Evolutionary conservation across 176 grass and related monocot species (phyloP).

Genomic region (Panicum miliaceum): DNA sequence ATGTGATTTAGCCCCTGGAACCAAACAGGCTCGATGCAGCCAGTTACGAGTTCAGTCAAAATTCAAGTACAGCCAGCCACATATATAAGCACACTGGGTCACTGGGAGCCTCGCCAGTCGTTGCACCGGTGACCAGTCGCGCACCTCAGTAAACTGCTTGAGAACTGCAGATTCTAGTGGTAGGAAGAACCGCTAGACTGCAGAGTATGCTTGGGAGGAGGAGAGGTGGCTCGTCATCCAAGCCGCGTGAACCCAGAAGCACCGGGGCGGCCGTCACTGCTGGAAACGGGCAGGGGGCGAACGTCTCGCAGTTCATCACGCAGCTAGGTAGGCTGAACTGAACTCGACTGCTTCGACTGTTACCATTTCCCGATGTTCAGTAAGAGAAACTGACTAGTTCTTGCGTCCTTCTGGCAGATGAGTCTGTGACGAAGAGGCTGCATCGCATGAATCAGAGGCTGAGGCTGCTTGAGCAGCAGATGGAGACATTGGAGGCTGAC

Average conservation of each 20-base stretch:
- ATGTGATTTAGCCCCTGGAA: too few relatives aligned
- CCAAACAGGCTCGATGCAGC: too few relatives aligned
- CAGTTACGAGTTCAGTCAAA: background rate
- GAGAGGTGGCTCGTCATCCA: background rate
- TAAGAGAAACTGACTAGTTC: background rate
- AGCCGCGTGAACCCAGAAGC: background rate
- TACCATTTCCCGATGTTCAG: background rate
- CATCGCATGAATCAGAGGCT: conserved; percentile 53
- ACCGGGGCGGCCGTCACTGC: background rate
- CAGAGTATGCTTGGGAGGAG: conserved; percentile 27
- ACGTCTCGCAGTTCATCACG: conserved; percentile 42
- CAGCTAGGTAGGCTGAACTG: conserved; percentile 40
- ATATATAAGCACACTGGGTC: background rate
- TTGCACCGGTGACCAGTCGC: background rate
- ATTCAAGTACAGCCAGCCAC: background rate
- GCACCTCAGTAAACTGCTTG: background rate
- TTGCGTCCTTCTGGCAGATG: conserved; percentile 38
- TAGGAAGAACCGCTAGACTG: background rate
- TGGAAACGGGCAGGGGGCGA: background rate
- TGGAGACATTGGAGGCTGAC: conserved; percentile 53
- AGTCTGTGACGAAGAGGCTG: conserved; percentile 46
- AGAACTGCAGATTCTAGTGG: background rate
- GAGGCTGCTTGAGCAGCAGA: conserved; percentile 61
- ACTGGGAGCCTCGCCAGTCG: background rate
- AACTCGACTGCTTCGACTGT: background rate